Evolutionary conservation across 768 basidiomycete genomes (phyloP).

Genomic region (Boletus pseudo-olivaceus): DNA sequence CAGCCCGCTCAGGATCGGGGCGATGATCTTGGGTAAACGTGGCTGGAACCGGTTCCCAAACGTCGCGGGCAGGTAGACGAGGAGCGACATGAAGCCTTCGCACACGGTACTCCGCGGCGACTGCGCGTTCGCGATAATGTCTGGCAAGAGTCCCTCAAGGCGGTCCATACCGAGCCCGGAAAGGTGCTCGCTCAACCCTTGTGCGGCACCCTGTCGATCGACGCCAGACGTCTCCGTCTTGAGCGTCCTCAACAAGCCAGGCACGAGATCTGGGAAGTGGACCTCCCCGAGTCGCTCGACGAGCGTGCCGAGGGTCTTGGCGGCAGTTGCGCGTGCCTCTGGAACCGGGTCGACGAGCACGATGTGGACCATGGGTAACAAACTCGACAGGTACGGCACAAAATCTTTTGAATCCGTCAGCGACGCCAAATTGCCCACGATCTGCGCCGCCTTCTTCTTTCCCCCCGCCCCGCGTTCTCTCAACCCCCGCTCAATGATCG

Average conservation of each 20-base stretch:
- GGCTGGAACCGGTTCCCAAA: slow-evolving; percentile 97
- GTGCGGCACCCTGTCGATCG: slow-evolving; percentile 96
- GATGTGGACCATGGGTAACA: slow-evolving; percentile 86
- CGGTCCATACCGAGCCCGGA: slow-evolving; percentile 97
- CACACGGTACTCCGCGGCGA: slow-evolving; percentile 88
- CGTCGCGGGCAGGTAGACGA: slow-evolving; percentile 92
- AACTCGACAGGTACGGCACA: slow-evolving; percentile 85
- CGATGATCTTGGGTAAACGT: slow-evolving; percentile 90
- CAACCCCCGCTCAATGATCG: slow-evolving; percentile 90
- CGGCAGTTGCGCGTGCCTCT: slow-evolving; percentile 95
- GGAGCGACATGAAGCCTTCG: slow-evolving; percentile 97
- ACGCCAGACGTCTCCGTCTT: slow-evolving; percentile 94
- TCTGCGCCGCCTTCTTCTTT: slow-evolving; percentile 94
- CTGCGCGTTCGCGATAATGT: slow-evolving; percentile 88
- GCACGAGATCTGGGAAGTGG: slow-evolving; percentile 94
- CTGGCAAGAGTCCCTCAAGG: slow-evolving; percentile 88
- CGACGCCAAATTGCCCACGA: slow-evolving; percentile 95
- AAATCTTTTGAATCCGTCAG: slow-evolving; percentile 89
- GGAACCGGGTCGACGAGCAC: slow-evolving; percentile 97
- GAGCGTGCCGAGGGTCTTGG: slow-evolving; percentile 93
- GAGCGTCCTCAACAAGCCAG: slow-evolving; percentile 80
- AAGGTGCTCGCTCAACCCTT: slow-evolving; percentile 93
- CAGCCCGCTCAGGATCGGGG: slow-evolving; percentile 87
- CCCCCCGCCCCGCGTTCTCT: slow-evolving; percentile 90
- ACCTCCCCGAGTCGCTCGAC: slow-evolving; percentile 93